Conservation (phyloP, 768 basidiomycete genomes). For the Lactarius trivialis region DNA sequence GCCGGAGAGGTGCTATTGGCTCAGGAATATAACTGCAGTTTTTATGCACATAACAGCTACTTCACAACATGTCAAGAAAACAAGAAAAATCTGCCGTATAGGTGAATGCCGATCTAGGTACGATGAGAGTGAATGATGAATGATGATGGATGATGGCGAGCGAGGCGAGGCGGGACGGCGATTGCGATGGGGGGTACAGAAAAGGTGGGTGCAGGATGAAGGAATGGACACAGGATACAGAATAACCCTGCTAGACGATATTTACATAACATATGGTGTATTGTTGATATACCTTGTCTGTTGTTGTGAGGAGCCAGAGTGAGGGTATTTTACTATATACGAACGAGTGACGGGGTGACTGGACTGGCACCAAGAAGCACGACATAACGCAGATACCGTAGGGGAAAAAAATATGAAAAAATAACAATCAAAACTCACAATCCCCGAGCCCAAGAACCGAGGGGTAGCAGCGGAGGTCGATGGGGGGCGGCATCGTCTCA, state of each 20-base stretch:
- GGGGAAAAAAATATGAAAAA: not conserved
- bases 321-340: not conserved
- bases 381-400: not conserved
- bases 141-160: not conserved
- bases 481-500: conserved; percentile 1
- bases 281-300: not conserved
- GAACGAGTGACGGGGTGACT: conserved; percentile 1
- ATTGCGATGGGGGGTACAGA: not conserved
- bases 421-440: conserved; percentile 1
- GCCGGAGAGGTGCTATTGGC: too few relatives aligned
- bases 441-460: conserved; percentile 1
- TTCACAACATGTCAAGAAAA: conserved; percentile 15
- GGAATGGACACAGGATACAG: not conserved
- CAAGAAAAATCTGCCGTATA: conserved; percentile 3
- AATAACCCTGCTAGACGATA: not conserved
- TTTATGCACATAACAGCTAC: conserved; percentile 3
- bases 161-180: not conserved
- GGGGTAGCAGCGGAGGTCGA: not conserved
- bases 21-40: not conserved
- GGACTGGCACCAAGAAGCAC: not conserved
- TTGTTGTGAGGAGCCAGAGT: not conserved
- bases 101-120: not conserved
- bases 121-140: not conserved
- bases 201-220: not conserved
- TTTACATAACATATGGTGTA: not conserved